Evolutionary conservation across 1,139 yeast genomes (phyloP), one percentile per base, ranked within the genome.

Genomic region (Wickerhamomyces sp.): DNA sequence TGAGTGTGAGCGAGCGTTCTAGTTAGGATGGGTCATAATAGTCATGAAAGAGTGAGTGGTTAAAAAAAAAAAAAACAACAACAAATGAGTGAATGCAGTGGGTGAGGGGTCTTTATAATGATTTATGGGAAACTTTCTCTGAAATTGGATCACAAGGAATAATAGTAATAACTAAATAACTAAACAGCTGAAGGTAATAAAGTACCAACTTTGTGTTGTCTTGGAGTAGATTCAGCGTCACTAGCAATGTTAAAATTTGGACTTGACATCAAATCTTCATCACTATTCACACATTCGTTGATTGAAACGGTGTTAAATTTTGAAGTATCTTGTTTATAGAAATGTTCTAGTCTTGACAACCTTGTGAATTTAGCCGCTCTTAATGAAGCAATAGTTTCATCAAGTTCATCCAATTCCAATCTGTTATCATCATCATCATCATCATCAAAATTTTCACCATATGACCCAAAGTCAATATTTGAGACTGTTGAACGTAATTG

Each of bases 301-400:
- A 11, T 37, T 29, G 38, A 37, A 11, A n/a, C 18, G 31, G 32
- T 37, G 7, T 36, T 45, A 29, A 45, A 11, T 29, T 29, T 29
- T 29, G 31, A 43, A 5, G 35, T 33, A 33, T 43, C 39, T 29
- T 31, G 33, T 15, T 46, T 30, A 14, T 40, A 18, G 13, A 30
- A 26, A 13, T 15, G 36, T 10, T 46, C 45, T 23, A 50, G 45
- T 43, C 57, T 45, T 34, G 49, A 44, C 36, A 46, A 27, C 42
- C 56, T 48, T 2, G 54, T 35, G 30, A 43, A 45, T 27, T 43
- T 48, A 6, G 58, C 58, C 13, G 58, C 57, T 34, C 52, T 41
- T n/a, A 54, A 35, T 6, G 52, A 34, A 1, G 47, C 52, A 10
- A 51, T 35, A 0, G 53, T 51, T 30, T 51, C 57, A 27, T 44